Base-by-base conservation (phyloP, 495 filamentous ascomycete genomes). In the Parathielavia hyrcaniae region DNA sequence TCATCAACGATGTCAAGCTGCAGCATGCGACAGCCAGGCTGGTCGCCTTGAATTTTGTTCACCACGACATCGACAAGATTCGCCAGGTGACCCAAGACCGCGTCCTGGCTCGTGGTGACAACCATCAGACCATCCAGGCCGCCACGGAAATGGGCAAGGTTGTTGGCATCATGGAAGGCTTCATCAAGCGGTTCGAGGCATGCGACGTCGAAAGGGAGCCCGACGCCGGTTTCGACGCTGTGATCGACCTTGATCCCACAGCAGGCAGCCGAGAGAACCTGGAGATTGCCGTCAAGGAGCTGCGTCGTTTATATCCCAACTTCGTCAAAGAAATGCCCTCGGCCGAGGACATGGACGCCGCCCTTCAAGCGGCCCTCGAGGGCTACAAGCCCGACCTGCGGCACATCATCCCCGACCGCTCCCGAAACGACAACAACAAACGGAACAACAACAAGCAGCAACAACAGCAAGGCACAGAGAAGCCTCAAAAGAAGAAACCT, bases 121-220 rank as follows among this genome's bases (percentile, higher is more conserved):
- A 97, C 67, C 93, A 99, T 65, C 93, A 99, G 69, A 97, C 92
- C 12, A 99, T 99, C 64, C 91, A 92, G 57, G 88, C 92, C 5
- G 85, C 83, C 13, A 82, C 79, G 35, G 74, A 82, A 48, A 70
- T 73, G 39, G 70, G 75, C 14, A 89, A 95, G 67, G 83, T 92
- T 36, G 76, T 89, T 22, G 82, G 83, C 10, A 97, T 99, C 65
- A 97, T 99, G 93, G 86, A 96, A 60, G 90, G 90, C 38, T 99
- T 99, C 75, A 75, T 98, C 45, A 59, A 73, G 0, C 86, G 93
- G 16, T 99, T 97, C 68, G 85, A 97, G 70, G 80, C 83, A 4
- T 73, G 90, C 55, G 79, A 97, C 60, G 69, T 70, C 1, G 74
- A 79, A 23, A 73, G 65, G 19, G 64, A 69, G 19, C 91, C 92